Percentiles rank a stretch among this genome's conserved stretches.
Conservation (phyloP, 2,329 filamentous ascomycete species). For the Thermoascus crustaceus region DNA sequence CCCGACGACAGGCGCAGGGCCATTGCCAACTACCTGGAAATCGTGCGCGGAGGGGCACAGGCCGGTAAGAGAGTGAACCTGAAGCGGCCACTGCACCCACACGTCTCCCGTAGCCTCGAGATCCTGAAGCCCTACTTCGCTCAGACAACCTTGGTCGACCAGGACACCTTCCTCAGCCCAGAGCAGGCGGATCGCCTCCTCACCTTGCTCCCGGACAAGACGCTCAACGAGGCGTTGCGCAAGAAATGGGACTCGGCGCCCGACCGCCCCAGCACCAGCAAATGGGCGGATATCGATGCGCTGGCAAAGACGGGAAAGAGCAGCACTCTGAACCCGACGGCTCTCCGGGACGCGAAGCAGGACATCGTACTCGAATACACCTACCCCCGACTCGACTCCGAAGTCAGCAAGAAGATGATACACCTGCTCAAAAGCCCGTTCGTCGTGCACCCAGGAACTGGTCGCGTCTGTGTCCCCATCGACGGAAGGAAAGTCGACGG, state of each 20-base stretch:
- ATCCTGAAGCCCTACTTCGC: slow-evolving; percentile 80
- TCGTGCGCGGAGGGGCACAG: slow-evolving; percentile 78
- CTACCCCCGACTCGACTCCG: slow-evolving; percentile 91
- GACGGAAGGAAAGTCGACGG: slow-evolving; percentile 64
- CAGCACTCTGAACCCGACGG: slow-evolving; percentile 62
- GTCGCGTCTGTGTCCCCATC: slow-evolving; percentile 91
- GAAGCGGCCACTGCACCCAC: slow-evolving; percentile 78
- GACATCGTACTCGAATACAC: slow-evolving; percentile 97
- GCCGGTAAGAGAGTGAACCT: slow-evolving; percentile 81
- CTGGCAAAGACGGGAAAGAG: slow-evolving; percentile 69
- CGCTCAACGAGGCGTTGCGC: slow-evolving; percentile 67
- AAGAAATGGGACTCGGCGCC: slow-evolving; percentile 88
- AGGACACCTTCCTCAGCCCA: slow-evolving; percentile 72
- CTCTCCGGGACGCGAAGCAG: slow-evolving; percentile 81
- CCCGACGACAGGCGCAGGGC: slow-evolving; percentile 79
- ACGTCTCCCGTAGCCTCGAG: slow-evolving; percentile 76
- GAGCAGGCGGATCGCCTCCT: slow-evolving; percentile 71
- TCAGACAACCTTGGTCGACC: slow-evolving; percentile 67
- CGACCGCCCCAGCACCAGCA: slow-evolving; percentile 64
- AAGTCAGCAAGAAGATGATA: slow-evolving; percentile 95
- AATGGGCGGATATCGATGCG: slow-evolving; percentile 91
- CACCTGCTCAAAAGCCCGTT: slow-evolving; percentile 97
- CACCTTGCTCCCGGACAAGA: slow-evolving; percentile 72
- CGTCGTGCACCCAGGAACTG: slow-evolving; percentile 90
- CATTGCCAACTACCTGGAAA: slow-evolving; percentile 81